Percentiles rank a stretch among this genome's conserved stretches.
phyloP scores from a whole-genome alignment of 495 filamentous ascomycete genomes.

The Neurospora sp. region DNA sequence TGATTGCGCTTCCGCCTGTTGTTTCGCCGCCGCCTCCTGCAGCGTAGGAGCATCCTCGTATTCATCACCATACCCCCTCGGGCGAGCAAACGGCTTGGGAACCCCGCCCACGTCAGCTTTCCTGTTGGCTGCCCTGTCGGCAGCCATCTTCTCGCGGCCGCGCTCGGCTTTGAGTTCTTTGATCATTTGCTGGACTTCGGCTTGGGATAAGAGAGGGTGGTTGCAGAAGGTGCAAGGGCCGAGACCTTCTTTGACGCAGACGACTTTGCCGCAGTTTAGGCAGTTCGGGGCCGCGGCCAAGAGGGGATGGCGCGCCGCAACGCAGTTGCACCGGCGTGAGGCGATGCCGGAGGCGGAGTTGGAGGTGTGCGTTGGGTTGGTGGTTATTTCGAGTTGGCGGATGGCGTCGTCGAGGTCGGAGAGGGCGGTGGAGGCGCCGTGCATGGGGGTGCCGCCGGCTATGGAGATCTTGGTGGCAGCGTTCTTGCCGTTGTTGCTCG shows the following conservation, averaged over 20 bases:
- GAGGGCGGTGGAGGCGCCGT: slow-evolving; percentile 63
- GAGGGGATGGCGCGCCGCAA: slow-evolving; percentile 73
- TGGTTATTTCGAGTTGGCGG: slow-evolving; percentile 78
- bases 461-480: slow-evolving; percentile 46
- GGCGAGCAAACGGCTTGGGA: slow-evolving; percentile 38
- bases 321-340: slow-evolving; percentile 68
- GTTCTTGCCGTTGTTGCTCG: slow-evolving; percentile 15
- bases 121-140: slow-evolving; percentile 57
- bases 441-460: slow-evolving; percentile 64
- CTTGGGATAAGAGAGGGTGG: slow-evolving; percentile 54
- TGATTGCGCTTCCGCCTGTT: background rate
- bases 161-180: slow-evolving; percentile 76
- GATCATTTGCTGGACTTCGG: slow-evolving; percentile 77
- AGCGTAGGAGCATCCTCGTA: slow-evolving; percentile 10
- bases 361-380: slow-evolving; percentile 59
- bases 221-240: slow-evolving; percentile 93
- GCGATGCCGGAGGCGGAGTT: slow-evolving; percentile 32
- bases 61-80: slow-evolving; percentile 27
- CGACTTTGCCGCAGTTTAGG: slow-evolving; percentile 87
- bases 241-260: slow-evolving; percentile 87
- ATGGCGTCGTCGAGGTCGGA: slow-evolving; percentile 86
- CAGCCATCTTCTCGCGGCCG: slow-evolving; percentile 72
- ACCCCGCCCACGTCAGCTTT: slow-evolving; percentile 51
- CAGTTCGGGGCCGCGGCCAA: slow-evolving; percentile 87
- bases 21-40: background rate